These are phyloP conservation scores for Colletotrichum tanaceti DNA, from an alignment of 2,329 filamentous ascomycete genomes.

Conservation along the genomic window DNA sequence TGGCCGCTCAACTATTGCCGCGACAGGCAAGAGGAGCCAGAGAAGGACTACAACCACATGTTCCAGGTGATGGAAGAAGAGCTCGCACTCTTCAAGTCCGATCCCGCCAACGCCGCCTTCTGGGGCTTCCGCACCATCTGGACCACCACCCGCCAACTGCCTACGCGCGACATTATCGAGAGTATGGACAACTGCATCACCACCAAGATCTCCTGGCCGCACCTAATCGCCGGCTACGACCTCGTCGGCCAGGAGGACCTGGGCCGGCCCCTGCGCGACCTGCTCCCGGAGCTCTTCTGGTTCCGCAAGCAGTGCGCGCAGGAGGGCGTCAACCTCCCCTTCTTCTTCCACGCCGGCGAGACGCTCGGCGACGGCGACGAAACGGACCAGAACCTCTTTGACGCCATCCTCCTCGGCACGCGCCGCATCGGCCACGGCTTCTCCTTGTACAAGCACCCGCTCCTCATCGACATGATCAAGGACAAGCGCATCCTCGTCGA, in stretches of 20 bases:
- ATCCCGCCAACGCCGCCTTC: constrained; percentile 70
- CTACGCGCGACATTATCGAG: constrained; percentile 74
- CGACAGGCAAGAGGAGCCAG: constrained; percentile 68
- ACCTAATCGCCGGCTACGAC: constrained; percentile 83
- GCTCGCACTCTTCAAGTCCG: constrained; percentile 73
- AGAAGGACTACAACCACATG: constrained; percentile 72
- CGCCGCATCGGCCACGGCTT: constrained; percentile 85
- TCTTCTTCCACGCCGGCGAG: constrained; percentile 91
- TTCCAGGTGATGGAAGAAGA: constrained; percentile 78
- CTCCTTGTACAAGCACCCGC: constrained; percentile 83
- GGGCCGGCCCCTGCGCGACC: constrained; percentile 75
- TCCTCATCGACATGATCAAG: constrained; percentile 83
- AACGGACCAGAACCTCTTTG: constrained; percentile 72
- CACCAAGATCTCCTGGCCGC: constrained; percentile 77
- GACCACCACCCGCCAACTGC: constrained; percentile 73
- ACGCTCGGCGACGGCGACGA: constrained; percentile 65
- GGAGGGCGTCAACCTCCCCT: constrained; percentile 80
- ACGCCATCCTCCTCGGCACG: constrained; percentile 82
- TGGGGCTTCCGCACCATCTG: constrained; percentile 84
- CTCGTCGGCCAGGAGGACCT: constrained; percentile 84
- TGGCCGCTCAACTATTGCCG: constrained; percentile 75
- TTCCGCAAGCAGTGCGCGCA: constrained; percentile 82
- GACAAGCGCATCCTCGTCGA: constrained; percentile 84
- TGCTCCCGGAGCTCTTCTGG: constrained; percentile 85
- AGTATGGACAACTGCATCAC: constrained; percentile 84